Evolutionary conservation across 2,329 filamentous ascomycete genomes (phyloP).

Genomic region (Trichoderma sp.): DNA sequence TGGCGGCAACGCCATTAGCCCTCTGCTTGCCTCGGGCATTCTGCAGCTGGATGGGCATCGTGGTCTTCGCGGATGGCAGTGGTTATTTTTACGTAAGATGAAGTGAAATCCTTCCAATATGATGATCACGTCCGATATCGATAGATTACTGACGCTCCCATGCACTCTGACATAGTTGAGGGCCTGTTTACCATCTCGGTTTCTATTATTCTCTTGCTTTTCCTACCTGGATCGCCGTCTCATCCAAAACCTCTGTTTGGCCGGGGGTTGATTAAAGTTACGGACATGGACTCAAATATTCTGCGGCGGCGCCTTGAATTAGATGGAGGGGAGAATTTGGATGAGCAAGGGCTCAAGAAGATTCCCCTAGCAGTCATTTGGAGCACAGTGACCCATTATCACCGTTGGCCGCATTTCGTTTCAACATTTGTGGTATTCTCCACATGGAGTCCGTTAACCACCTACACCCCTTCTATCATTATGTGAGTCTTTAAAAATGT

Average conservation of each 20-base stretch:
- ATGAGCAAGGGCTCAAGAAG: slow-evolving; percentile 31
- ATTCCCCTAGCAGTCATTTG: slow-evolving; percentile 45
- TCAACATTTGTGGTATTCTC: slow-evolving; percentile 54
- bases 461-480: slow-evolving; percentile 52
- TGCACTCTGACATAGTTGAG: slow-evolving; percentile 37
- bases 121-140: not conserved
- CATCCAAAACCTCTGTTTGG: slow-evolving; percentile 41
- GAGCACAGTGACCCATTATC: slow-evolving; percentile 47
- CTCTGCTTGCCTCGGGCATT: slow-evolving; percentile 48
- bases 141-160: slow-evolving; percentile 32
- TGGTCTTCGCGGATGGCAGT: slow-evolving; percentile 57
- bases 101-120: too few species aligned
- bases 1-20: slow-evolving; percentile 44
- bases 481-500: slow-evolving; percentile 32
- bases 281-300: not conserved
- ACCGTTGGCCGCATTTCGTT: slow-evolving; percentile 52
- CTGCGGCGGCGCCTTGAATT: not conserved
- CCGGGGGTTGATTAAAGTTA: not conserved
- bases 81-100: slow-evolving; percentile 47
- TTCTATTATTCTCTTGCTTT: slow-evolving; percentile 42
- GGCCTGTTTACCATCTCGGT: slow-evolving; percentile 47
- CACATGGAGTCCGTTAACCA: slow-evolving; percentile 54
- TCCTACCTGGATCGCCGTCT: slow-evolving; percentile 48
- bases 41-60: slow-evolving; percentile 52
- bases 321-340: not conserved